Conservation (phyloP, 495 filamentous ascomycete genomes). For the Penicillium antarcticum region DNA sequence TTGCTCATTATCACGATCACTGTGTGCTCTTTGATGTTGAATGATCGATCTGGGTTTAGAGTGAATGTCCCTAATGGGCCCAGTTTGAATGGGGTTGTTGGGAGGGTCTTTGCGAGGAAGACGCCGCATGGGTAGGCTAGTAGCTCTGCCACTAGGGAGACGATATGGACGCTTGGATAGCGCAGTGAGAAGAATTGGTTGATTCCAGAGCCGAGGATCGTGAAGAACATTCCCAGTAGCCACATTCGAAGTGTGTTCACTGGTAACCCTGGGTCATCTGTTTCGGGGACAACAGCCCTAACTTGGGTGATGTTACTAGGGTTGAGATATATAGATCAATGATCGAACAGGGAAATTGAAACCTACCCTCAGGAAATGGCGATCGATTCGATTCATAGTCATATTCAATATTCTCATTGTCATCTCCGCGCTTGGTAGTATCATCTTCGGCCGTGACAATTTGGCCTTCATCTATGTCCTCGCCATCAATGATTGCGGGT, state of each 20-base stretch:
- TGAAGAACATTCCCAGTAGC: constrained; percentile 72
- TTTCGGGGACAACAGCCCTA: constrained; percentile 33
- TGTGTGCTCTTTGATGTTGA: constrained; percentile 83
- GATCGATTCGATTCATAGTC: constrained; percentile 35
- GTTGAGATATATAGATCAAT: background rate
- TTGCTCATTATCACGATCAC: constrained; percentile 88
- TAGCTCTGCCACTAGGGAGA: constrained; percentile 60
- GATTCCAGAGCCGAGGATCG: constrained; percentile 75
- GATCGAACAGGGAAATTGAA: background rate
- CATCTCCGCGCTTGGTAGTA: constrained; percentile 7
- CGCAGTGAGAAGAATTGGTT: constrained; percentile 84
- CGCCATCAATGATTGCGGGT: constrained; percentile 12
- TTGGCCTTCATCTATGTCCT: constrained; percentile 27
- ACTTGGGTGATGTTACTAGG: constrained; percentile 10
- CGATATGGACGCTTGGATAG: constrained; percentile 82
- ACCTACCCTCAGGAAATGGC: constrained; percentile 35
- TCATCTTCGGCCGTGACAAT: constrained; percentile 31
- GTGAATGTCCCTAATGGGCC: constrained; percentile 44
- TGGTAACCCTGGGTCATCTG: constrained; percentile 39
- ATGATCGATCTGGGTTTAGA: constrained; percentile 56
- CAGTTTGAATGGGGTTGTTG: constrained; percentile 39
- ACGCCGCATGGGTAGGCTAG: constrained; percentile 60
- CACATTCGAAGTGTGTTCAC: constrained; percentile 73
- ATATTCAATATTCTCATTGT: constrained; percentile 30
- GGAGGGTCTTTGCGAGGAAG: constrained; percentile 39